These are phyloP conservation scores for Apiotrichum siamense DNA, from an alignment of 1,284 basidiomycete genomes.

Conservation along the genomic window DNA sequence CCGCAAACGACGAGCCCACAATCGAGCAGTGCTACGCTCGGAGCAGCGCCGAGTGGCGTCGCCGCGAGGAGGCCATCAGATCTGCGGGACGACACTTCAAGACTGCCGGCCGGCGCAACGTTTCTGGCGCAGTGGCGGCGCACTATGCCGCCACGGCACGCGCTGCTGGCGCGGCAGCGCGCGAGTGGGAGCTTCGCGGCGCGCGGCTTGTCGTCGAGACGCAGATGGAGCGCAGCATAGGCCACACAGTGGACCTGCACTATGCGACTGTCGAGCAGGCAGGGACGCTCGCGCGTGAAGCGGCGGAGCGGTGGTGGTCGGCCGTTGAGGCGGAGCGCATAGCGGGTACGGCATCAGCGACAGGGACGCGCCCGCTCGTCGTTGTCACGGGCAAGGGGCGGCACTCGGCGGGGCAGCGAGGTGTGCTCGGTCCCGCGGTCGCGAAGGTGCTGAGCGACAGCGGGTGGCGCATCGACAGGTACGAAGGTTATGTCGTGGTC, in stretches of 20 bases:
- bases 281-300: conserved; percentile 27
- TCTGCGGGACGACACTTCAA: conserved; percentile 34
- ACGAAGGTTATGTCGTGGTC: conserved; percentile 14
- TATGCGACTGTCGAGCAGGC: conserved; percentile 39
- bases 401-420: conserved; percentile 36
- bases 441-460: conserved; percentile 32
- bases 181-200: conserved; percentile 37
- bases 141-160: conserved; percentile 40
- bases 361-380: conserved; percentile 11
- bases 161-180: conserved; percentile 26
- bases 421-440: conserved; percentile 43
- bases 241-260: conserved; percentile 17
- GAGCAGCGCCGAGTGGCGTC: conserved; percentile 25
- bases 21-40: conserved; percentile 30
- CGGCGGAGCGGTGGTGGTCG: conserved; percentile 27
- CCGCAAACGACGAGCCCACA: conserved; percentile 3
- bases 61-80: conserved; percentile 33
- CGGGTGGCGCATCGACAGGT: conserved; percentile 17
- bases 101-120: conserved; percentile 5
- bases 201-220: conserved; percentile 33
- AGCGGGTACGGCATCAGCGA: too few species aligned
- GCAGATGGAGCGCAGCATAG: conserved; percentile 20
- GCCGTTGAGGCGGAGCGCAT: conserved; percentile 58
- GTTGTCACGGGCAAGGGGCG: conserved; percentile 44
- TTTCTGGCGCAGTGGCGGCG: conserved; percentile 28